phyloP scores from a whole-genome alignment of 192 early-diverging fungal species.

The Gigaspora rosea region DNA sequence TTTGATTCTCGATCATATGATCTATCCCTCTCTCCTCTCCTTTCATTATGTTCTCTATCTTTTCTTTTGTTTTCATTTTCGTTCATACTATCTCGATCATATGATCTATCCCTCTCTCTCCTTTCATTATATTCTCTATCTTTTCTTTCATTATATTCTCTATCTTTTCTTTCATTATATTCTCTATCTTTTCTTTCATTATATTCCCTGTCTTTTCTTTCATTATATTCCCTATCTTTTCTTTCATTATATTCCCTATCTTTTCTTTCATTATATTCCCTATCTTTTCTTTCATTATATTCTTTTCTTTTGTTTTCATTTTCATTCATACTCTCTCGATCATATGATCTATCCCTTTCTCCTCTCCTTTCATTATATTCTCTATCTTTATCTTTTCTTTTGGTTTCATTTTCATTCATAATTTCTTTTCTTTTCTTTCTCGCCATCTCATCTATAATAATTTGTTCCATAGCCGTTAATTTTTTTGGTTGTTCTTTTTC shows the following conservation, averaged over 20 bases:
- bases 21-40: not conserved
- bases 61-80: not conserved
- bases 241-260: not conserved
- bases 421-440: slow-evolving; percentile 39
- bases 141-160: slow-evolving; percentile 7
- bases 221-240: not conserved
- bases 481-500: slow-evolving; percentile 46
- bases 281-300: not conserved
- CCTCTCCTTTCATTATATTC: not conserved
- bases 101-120: slow-evolving; percentile 1
- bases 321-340: not conserved
- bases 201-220: slow-evolving; percentile 2
- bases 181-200: not conserved
- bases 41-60: not conserved
- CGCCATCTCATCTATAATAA: slow-evolving; percentile 57
- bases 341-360: not conserved
- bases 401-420: slow-evolving; percentile 13
- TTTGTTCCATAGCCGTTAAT: slow-evolving; percentile 63
- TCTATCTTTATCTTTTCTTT: not conserved
- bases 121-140: not conserved
- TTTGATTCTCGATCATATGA: slow-evolving; percentile 8
- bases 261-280: slow-evolving; percentile 8
- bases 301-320: not conserved
- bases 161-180: not conserved
- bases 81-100: not conserved